phyloP scores from a whole-genome alignment of 192 early-diverging fungal species.

The Rhizoclosmatium sp. region DNA sequence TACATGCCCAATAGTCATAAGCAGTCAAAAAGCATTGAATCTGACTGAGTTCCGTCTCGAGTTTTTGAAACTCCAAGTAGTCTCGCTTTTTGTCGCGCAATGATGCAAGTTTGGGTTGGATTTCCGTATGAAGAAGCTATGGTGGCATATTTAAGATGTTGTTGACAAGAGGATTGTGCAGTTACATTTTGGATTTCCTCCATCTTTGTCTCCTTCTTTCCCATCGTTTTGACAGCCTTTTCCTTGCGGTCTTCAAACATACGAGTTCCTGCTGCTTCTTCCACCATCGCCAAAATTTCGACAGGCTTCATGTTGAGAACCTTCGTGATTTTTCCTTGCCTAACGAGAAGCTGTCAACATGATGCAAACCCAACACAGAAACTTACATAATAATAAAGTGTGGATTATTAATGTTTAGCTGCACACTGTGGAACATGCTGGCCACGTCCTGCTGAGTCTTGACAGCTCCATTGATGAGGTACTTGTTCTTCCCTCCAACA shows the following conservation, averaged over 20 bases:
- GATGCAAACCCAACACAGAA: background rate
- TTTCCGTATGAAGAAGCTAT: constrained; percentile 79
- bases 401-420: constrained; percentile 99
- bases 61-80: constrained; percentile 93
- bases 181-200: constrained; percentile 82
- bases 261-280: constrained; percentile 97
- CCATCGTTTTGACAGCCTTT: constrained; percentile 91
- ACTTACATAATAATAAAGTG: constrained; percentile 95
- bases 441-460: constrained; percentile 89
- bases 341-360: background rate
- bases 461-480: constrained; percentile 93
- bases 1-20: constrained; percentile 79
- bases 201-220: constrained; percentile 95
- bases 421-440: constrained; percentile 95
- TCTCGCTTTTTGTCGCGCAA: constrained; percentile 85
- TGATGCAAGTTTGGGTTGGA: constrained; percentile 91
- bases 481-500: constrained; percentile 94
- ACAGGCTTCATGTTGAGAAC: constrained; percentile 99
- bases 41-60: constrained; percentile 87
- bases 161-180: background rate
- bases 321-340: constrained; percentile 96
- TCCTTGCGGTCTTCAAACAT: constrained; percentile 99
- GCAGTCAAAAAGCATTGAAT: constrained; percentile 83
- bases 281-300: constrained; percentile 97
- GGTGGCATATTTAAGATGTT: constrained; percentile 10